phyloP scores from a whole-genome alignment of 2,329 filamentous ascomycete genomes.

The Aspergillus sclerotialis region DNA sequence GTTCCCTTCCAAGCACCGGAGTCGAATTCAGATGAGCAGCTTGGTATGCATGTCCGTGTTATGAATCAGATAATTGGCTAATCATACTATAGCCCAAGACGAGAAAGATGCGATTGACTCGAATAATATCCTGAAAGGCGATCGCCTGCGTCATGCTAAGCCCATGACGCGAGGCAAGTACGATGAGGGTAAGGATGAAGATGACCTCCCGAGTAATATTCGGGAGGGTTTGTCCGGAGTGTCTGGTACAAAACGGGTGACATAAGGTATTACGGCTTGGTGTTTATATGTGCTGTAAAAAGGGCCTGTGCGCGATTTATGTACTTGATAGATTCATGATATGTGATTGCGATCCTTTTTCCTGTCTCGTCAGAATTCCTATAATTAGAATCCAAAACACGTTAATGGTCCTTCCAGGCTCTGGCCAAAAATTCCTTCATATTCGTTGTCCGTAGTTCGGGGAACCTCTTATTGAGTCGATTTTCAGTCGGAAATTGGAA shows the following conservation, averaged over 20 bases:
- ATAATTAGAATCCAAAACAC: too few species aligned
- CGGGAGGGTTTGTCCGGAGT: constrained; percentile 1
- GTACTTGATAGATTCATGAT: too few species aligned
- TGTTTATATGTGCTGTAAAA: neutral
- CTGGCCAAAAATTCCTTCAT: constrained; percentile 18
- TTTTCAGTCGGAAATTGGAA: constrained; percentile 19
- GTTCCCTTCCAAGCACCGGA: constrained; percentile 23
- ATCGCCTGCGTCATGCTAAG: constrained; percentile 17
- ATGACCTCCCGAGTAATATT: constrained; percentile 14
- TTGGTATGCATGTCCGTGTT: constrained; percentile 18
- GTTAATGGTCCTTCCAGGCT: constrained; percentile 7
- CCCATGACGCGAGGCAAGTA: constrained; percentile 14
- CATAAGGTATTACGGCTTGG: neutral
- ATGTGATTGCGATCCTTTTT: too few species aligned
- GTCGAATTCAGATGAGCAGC: constrained; percentile 19
- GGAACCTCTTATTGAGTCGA: constrained; percentile 16
- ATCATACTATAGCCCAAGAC: constrained; percentile 8
- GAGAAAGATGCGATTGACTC: constrained; percentile 15
- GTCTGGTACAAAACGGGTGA: constrained; percentile 4
- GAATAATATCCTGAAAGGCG: constrained; percentile 17
- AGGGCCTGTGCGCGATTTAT: too few species aligned
- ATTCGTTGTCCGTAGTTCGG: constrained; percentile 15
- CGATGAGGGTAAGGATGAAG: constrained; percentile 16
- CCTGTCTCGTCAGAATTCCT: too few species aligned
- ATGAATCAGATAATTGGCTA: neutral